Base-by-base conservation (phyloP, 441 rosid genomes). In the Melastoma candidum region DNA sequence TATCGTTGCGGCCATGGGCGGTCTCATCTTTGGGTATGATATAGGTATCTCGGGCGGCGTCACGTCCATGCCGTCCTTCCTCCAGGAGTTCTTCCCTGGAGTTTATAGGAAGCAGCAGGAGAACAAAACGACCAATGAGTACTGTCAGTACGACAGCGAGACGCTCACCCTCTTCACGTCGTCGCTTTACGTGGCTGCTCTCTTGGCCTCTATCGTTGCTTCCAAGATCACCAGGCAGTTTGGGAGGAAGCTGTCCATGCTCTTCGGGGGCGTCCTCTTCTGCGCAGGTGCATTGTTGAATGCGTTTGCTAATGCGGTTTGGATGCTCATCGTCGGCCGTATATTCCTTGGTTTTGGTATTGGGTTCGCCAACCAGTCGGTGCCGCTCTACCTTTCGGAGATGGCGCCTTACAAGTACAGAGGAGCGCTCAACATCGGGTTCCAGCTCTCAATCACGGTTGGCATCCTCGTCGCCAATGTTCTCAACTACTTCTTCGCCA, bases 51-150 rank as follows among this genome's bases (percentile, higher is more conserved):
- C 41, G 7, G 41, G 97, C 66, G 96, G 99, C 13, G 99, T 93
- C 22, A 89, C 96, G 68, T 64, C 96, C 25, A 89, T 86, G 99
- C 60, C 73, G n/a, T 65, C 95, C 2, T 92, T 92, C 55, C 68
- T 89, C 64, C 47, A 44, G 66, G 65, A 69, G 59, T 93, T 93
- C 14, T 93, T 93, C 59, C 90, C 78, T 8, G 53, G 77, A 25
- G 97, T 93, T 47, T 81, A 61, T 68, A 54, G 59, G 59, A 73
- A 83, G 68, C 41, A 32, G 41, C 41, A 32, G 41, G 41, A 32
- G 41, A 32, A 32, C 41, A 32, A 32, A 8, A 32, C 41, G 8
- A 32, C 41, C 41, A 76, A 66, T 13, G 63, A 69, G 63, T 81
- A 77, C 52, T 81, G 88, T 80, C 77, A 77, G 58, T 79, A 69